Conservation (phyloP, 2,329 filamentous ascomycete genomes). For the Cytospora mali region DNA sequence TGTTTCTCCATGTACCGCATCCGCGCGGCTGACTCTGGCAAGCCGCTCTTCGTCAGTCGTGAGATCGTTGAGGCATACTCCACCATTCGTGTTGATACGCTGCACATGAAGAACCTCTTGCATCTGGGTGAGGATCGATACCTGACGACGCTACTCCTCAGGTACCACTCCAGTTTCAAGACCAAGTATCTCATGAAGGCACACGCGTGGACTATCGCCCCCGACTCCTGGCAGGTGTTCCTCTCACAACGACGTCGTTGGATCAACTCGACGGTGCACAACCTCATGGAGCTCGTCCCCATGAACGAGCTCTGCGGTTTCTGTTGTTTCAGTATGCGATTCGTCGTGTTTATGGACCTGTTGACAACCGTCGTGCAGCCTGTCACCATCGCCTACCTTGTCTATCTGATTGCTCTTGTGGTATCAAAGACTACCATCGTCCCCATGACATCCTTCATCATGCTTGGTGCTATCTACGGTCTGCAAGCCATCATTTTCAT, state of each 20-base stretch:
- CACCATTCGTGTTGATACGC: constrained; percentile 92
- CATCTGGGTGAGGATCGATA: constrained; percentile 98
- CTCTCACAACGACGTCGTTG: constrained; percentile 97
- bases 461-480: constrained; percentile 95
- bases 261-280: constrained; percentile 99
- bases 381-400: constrained; percentile 85
- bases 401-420: constrained; percentile 82
- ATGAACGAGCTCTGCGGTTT: constrained; percentile 95
- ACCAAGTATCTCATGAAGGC: constrained; percentile 95
- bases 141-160: constrained; percentile 89
- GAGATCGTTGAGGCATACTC: constrained; percentile 88
- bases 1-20: constrained; percentile 99
- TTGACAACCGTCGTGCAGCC: constrained; percentile 91
- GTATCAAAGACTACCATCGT: constrained; percentile 63
- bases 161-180: constrained; percentile 92
- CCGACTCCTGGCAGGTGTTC: constrained; percentile 92
- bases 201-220: constrained; percentile 95
- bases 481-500: constrained; percentile 97
- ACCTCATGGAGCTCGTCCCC: constrained; percentile 92
- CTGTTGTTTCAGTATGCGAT: constrained; percentile 99
- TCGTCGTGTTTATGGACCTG: constrained; percentile 92
- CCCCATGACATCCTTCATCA: constrained; percentile 83
- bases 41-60: constrained; percentile 92
- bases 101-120: constrained; percentile 98
- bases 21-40: constrained; percentile 88